phyloP scores from a whole-genome alignment of 352 stramenopile species.

The Phytophthora fragariaefolia region DNA sequence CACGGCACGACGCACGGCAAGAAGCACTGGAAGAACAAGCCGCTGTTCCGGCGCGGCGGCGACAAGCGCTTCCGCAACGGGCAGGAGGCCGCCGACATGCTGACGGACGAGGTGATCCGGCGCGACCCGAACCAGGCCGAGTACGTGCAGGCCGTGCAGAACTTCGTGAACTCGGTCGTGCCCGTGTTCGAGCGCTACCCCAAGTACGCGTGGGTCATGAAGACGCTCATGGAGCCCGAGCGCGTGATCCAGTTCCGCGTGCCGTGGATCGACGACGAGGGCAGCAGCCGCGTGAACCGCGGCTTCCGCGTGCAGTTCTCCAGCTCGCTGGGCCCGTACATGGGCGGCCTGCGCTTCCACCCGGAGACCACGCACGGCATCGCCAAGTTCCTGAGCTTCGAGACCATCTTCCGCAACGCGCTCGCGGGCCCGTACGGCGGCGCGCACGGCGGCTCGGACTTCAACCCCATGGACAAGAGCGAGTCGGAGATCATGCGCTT shows the following conservation, averaged over 20 bases:
- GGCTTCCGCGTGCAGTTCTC: constrained; percentile 98
- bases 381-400: constrained; percentile 94
- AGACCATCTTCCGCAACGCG: constrained; percentile 97
- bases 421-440: constrained; percentile 83
- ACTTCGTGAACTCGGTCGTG: constrained; percentile 85
- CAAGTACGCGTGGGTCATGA: constrained; percentile 92
- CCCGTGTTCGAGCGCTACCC: constrained; percentile 89
- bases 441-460: constrained; percentile 94
- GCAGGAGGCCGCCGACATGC: constrained; percentile 95
- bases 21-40: constrained; percentile 97
- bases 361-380: constrained; percentile 89
- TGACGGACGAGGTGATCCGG: constrained; percentile 82
- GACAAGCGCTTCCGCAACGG: constrained; percentile 97
- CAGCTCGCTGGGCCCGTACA: constrained; percentile 91
- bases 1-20: constrained; percentile 89
- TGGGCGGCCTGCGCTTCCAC: constrained; percentile 96
- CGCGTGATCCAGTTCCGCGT: constrained; percentile 96
- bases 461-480: constrained; percentile 97
- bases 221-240: constrained; percentile 96
- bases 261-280: constrained; percentile 97
- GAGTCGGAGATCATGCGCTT: constrained; percentile 98
- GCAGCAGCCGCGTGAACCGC: constrained; percentile 95
- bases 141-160: constrained; percentile 78
- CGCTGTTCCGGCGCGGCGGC: constrained; percentile 95
- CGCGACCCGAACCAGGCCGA: constrained; percentile 78